Percentiles rank a stretch among this genome's conserved stretches.
Evolutionary conservation across 2,329 filamentous ascomycete species (phyloP).

Genomic region (Pestalotiopsis sp.): DNA sequence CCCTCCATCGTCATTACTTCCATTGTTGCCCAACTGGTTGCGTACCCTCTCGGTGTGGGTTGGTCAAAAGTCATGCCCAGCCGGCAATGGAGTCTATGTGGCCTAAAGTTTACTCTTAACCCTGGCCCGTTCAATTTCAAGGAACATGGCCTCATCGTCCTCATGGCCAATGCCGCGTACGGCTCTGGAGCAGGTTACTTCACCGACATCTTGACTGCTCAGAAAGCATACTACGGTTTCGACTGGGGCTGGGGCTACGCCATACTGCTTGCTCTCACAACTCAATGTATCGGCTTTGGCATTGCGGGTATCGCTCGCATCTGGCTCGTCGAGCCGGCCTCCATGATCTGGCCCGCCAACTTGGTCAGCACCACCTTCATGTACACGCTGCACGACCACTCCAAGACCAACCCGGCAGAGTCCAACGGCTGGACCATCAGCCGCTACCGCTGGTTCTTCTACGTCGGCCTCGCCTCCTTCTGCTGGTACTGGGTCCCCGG

Average conservation of each 20-base stretch:
- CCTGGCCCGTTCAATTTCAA: conserved; percentile 49
- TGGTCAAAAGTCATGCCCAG: conserved; percentile 12
- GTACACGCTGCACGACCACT: conserved; percentile 66
- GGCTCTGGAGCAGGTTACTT: conserved; percentile 41
- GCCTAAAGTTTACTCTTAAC: conserved; percentile 32
- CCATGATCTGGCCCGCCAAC: conserved; percentile 67
- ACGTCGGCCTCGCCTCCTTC: conserved; percentile 52
- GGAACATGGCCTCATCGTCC: conserved; percentile 51
- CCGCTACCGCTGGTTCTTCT: conserved; percentile 60
- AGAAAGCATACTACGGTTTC: conserved; percentile 52
- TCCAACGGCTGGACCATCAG: conserved; percentile 61
- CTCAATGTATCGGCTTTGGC: conserved; percentile 66
- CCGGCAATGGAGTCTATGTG: background rate
- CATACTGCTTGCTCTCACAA: conserved; percentile 61
- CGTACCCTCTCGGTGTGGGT: conserved; percentile 50
- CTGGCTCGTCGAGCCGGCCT: conserved; percentile 62
- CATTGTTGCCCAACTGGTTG: conserved; percentile 63
- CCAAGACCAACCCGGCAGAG: conserved; percentile 50
- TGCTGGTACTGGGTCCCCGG: conserved; percentile 66
- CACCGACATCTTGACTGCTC: conserved; percentile 38
- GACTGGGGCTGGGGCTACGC: conserved; percentile 61
- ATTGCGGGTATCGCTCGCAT: conserved; percentile 61
- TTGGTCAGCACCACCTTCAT: conserved; percentile 64
- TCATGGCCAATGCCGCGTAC: conserved; percentile 51
- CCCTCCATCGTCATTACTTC: conserved; percentile 64